phyloP scores from a whole-genome alignment of 805 yeast species.

The Scheffersomyces ergatensis region DNA sequence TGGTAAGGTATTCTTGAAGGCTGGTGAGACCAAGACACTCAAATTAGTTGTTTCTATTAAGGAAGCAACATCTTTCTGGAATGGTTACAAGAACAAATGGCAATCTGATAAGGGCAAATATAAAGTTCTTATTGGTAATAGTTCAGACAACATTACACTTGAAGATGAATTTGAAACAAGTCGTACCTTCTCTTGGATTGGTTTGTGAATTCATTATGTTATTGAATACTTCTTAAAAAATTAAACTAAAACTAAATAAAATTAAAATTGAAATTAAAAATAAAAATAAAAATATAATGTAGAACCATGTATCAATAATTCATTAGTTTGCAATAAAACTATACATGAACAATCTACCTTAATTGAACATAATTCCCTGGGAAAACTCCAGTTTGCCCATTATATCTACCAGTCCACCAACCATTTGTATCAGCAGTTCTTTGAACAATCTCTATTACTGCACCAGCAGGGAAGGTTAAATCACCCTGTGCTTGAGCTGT shows the following conservation, averaged over 20 bases:
- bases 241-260: too few species aligned
- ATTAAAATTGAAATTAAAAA: too few species aligned
- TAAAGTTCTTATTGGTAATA: constrained; percentile 45
- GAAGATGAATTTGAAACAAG: constrained; percentile 12
- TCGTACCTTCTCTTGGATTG: constrained; percentile 8
- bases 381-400: constrained; percentile 87
- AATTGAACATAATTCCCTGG: constrained; percentile 95
- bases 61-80: constrained; percentile 55
- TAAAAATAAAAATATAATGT: too few species aligned
- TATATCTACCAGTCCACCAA: constrained; percentile 95
- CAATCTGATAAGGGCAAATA: constrained; percentile 49
- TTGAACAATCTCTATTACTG: constrained; percentile 77
- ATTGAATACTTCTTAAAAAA: too few species aligned
- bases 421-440: constrained; percentile 84
- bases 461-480: constrained; percentile 82
- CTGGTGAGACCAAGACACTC: constrained; percentile 43
- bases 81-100: constrained; percentile 50
- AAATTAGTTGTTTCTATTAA: constrained; percentile 38
- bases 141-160: constrained; percentile 25
- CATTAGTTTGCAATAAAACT: too few species aligned
- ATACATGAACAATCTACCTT: constrained; percentile 13
- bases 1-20: constrained; percentile 44
- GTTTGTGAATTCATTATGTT: constrained; percentile 3
- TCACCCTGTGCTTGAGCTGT: constrained; percentile 94
- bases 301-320: too few species aligned